These are phyloP conservation scores for Myriangium duriaei DNA, from an alignment of 2,329 filamentous ascomycete genomes.

Conservation along the genomic window DNA sequence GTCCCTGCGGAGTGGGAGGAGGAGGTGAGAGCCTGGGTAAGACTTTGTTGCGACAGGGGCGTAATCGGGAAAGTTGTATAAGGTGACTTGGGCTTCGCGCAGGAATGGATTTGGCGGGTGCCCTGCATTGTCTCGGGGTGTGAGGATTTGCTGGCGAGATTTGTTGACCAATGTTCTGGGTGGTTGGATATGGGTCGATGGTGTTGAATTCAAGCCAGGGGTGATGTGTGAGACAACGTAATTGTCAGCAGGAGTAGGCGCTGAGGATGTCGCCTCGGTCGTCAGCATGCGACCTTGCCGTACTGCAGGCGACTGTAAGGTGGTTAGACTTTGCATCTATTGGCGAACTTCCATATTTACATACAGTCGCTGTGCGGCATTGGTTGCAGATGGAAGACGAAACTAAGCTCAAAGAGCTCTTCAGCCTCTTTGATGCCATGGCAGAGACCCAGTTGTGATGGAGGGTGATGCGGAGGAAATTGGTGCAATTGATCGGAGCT, in stretches of 20 bases:
- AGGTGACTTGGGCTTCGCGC: slow-evolving; percentile 62
- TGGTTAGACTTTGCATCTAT: no score
- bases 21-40: slow-evolving; percentile 72
- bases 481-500: neutral
- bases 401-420: slow-evolving; percentile 3
- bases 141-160: neutral
- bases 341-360: no score
- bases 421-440: slow-evolving; percentile 6
- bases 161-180: no score
- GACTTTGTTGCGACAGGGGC: slow-evolving; percentile 67
- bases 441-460: neutral
- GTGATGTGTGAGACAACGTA: neutral
- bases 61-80: slow-evolving; percentile 81
- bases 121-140: slow-evolving; percentile 15
- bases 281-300: neutral
- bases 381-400: neutral
- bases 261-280: neutral
- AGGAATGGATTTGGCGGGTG: slow-evolving; percentile 31
- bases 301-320: neutral
- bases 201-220: neutral
- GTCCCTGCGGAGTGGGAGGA: slow-evolving; percentile 78
- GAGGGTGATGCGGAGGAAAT: no score
- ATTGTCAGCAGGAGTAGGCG: neutral
- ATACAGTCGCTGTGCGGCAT: neutral
- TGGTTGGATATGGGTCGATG: neutral